These are phyloP conservation scores for Vachellia pachyceras DNA, from an alignment of 306 rosid genomes.

Conservation along the genomic window DNA sequence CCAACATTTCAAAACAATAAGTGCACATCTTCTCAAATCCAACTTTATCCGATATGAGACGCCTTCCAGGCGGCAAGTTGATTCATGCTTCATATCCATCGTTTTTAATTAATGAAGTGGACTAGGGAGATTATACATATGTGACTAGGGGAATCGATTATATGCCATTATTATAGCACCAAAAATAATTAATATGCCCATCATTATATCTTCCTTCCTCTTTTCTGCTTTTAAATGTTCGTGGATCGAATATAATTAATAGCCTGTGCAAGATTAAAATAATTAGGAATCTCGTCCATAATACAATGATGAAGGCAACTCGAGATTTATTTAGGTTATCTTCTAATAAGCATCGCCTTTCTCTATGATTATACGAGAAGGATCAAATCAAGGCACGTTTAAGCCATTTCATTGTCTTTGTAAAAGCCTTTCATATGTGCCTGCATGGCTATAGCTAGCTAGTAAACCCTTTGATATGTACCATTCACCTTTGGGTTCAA, in stretches of 20 bases:
- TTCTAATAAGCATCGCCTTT: background rate
- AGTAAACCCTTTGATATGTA: background rate
- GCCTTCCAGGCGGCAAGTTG: background rate
- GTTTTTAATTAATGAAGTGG: background rate
- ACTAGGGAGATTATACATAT: background rate
- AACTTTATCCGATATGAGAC: background rate
- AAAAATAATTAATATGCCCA: background rate
- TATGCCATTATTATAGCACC: no score
- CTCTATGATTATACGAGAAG: background rate
- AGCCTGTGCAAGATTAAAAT: background rate
- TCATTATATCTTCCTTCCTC: background rate
- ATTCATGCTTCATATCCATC: background rate
- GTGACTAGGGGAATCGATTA: background rate
- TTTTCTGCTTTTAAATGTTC: background rate
- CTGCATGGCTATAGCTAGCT: background rate
- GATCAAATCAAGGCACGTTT: background rate
- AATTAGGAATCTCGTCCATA: background rate
- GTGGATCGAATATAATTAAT: no score
- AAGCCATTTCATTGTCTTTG: background rate
- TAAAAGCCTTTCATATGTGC: background rate
- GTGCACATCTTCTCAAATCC: no score
- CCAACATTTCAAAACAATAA: no score
- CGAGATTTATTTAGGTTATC: conserved; percentile 10
- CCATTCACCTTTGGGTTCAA: background rate
- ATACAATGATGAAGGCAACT: background rate